phyloP scores from a whole-genome alignment of 129 eudicot genomes.

The Kitagawia praeruptora region DNA sequence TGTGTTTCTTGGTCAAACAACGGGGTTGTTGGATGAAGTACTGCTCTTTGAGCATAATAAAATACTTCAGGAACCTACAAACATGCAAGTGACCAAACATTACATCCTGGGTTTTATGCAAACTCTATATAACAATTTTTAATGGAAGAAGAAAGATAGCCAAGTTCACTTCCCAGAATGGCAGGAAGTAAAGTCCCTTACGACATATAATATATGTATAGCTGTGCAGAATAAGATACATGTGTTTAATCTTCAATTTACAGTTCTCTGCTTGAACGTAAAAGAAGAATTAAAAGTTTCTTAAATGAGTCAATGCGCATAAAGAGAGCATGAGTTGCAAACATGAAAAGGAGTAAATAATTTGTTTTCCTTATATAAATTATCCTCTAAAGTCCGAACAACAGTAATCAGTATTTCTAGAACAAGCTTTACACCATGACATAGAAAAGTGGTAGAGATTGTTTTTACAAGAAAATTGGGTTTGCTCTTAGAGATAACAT shows the following conservation, averaged over 20 bases:
- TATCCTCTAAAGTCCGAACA: background rate
- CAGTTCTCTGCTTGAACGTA: background rate
- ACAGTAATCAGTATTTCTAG: background rate
- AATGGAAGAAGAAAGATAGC: too few species aligned
- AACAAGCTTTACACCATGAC: background rate
- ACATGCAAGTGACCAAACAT: too few species aligned
- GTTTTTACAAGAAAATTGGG: background rate
- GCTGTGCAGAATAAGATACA: background rate
- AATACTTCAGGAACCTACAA: too few species aligned
- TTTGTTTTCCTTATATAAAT: background rate
- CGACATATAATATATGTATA: too few species aligned
- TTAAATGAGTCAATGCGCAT: background rate
- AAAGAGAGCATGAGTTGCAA: background rate
- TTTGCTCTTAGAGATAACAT: background rate
- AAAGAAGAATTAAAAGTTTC: background rate
- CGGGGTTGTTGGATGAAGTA: too few species aligned
- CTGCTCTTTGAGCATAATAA: too few species aligned
- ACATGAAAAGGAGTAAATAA: background rate
- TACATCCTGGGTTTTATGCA: too few species aligned
- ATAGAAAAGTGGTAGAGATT: background rate
- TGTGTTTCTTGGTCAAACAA: too few species aligned
- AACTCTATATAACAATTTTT: too few species aligned
- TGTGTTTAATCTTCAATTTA: background rate
- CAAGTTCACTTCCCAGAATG: too few species aligned
- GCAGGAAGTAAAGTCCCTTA: too few species aligned